Evolutionary conservation across 495 filamentous ascomycete genomes (phyloP), one percentile per base, ranked within the genome.

Genomic region (Neurospora hispaniola): DNA sequence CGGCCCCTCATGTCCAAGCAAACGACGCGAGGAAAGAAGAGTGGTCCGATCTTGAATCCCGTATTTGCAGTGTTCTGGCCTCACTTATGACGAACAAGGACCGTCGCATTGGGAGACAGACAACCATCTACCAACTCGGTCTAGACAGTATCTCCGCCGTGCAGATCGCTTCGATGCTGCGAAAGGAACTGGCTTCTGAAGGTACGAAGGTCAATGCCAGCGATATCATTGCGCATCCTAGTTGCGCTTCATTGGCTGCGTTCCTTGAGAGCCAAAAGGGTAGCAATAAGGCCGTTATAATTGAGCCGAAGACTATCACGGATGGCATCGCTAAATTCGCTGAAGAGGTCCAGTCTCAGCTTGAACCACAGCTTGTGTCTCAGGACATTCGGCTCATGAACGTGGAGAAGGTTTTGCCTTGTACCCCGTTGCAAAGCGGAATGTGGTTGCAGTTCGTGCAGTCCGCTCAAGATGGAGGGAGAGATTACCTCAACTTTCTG

Each of bases 81-180:
- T 77, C 79, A 31, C 84, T 94, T 42, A 86, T 89, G 4, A 79
- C 82, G 12, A 71, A 81, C 5, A 81, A 89, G 0, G 75, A 83
- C 12, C 79, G 86, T 4, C 83, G 85, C 23, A 92, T 98, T 38
- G 78, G 79, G 3, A 85, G 86, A 16, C 76, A 81, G 8, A 87
- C 88, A 1, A 92, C 89, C 38, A 93, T 97, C 35, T 96, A 94
- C 77, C 88, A 90, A 74, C 87, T 97, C 38, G 94, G 95, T 3
- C 83, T 97, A 59, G 94, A 98, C 80, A 96, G 93, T 71, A 93
- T 98, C 74, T 92, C 88, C 44, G 91, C 93, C 0, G 93, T 97
- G 72, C 91, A 93, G 72, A 84, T 94, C 42, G 91, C 91, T 4
- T 84, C 87, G 20, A 78, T 86, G 66, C 86, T 94, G 23, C 88